A percentile compares a stretch with the other conserved stretches of the same genome.
Conservation (phyloP, 345 rosid genomes). For the Hibiscus mutabilis region DNA sequence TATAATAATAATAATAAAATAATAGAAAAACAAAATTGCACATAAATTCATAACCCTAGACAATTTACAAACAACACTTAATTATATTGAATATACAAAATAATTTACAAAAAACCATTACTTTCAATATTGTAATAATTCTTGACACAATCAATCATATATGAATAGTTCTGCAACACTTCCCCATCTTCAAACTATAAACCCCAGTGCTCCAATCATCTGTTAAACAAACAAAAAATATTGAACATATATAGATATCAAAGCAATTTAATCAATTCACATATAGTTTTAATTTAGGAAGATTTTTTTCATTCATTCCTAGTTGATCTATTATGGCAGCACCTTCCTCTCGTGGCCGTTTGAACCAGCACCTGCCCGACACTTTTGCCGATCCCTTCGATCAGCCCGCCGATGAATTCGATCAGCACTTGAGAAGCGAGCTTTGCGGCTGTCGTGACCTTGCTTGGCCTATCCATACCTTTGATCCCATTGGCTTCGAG, state of each 20-base stretch:
- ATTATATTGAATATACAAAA: neutral
- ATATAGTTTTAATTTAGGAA: neutral
- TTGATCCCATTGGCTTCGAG: constrained; percentile 45
- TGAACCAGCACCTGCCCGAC: constrained; percentile 57
- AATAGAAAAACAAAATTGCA: neutral
- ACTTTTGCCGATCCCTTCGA: constrained; percentile 81
- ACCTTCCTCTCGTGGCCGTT: constrained; percentile 36
- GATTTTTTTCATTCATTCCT: neutral
- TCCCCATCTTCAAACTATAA: constrained; percentile 5
- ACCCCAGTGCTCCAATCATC: neutral
- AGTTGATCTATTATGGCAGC: neutral
- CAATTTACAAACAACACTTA: neutral
- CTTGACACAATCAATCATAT: neutral
- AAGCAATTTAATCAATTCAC: neutral
- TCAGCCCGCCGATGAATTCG: constrained; percentile 56
- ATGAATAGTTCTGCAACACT: neutral
- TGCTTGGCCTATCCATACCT: constrained; percentile 41
- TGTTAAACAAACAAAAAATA: neutral
- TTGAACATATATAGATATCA: too few relatives aligned
- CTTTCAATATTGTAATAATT: neutral
- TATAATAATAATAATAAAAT: neutral
- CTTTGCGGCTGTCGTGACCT: constrained; percentile 49
- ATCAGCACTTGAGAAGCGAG: constrained; percentile 60
- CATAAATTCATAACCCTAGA: neutral
- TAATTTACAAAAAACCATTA: neutral